A percentile compares a stretch with the other conserved stretches of the same genome.
These are phyloP conservation scores for Tetraselmis striata DNA, from an alignment of 139 green algal species.

Conservation along the genomic window DNA sequence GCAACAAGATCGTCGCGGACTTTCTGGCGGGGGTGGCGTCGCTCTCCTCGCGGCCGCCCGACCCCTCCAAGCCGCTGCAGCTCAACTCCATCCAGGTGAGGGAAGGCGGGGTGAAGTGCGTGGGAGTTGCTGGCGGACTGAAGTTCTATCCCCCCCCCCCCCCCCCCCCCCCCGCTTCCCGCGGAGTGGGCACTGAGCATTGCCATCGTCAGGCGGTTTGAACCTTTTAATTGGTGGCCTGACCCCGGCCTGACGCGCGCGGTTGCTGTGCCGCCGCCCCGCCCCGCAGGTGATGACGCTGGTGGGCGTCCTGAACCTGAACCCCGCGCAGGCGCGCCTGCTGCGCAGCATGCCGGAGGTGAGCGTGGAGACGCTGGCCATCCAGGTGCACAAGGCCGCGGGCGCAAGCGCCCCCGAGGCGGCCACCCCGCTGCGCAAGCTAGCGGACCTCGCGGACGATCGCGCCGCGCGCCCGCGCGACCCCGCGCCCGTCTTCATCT, in stretches of 20 bases:
- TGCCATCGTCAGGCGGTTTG: no score
- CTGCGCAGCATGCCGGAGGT: neutral
- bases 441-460: neutral
- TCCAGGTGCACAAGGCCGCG: neutral
- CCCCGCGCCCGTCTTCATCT: neutral
- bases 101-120: no score
- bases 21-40: neutral
- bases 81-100: neutral
- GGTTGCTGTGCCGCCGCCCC: no score
- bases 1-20: neutral
- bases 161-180: no score
- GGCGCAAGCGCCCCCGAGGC: neutral
- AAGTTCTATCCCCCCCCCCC: no score
- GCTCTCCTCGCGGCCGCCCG: neutral
- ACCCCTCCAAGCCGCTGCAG: neutral
- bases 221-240: no score
- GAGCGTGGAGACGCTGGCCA: neutral
- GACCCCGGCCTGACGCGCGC: no score
- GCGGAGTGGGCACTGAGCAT: no score
- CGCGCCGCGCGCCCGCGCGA: neutral
- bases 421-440: neutral
- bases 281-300: neutral
- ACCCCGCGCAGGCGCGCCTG: neutral
- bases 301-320: neutral
- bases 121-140: no score